These are phyloP conservation scores for Salix koriyanagi DNA, from an alignment of 345 rosid species.

Conservation along the genomic window DNA sequence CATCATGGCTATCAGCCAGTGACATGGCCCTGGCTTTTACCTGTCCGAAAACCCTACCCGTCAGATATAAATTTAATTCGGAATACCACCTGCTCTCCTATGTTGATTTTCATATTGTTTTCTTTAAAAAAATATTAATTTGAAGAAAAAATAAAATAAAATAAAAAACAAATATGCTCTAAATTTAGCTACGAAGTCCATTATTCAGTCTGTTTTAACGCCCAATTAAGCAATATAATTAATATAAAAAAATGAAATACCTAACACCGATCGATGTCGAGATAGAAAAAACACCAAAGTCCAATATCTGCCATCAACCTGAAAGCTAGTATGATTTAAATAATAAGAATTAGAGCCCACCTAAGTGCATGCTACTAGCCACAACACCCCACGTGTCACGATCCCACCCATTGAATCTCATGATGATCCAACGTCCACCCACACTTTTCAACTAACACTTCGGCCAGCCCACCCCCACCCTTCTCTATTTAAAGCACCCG, in stretches of 20 bases:
- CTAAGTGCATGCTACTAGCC: background rate
- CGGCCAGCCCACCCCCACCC: slow-evolving; percentile 27
- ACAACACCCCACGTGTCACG: background rate
- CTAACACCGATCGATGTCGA: too few species aligned
- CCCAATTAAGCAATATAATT: too few species aligned
- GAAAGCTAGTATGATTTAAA: background rate
- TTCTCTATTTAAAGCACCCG: slow-evolving; percentile 27
- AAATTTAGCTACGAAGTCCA: background rate
- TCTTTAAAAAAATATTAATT: too few species aligned
- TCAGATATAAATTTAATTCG: too few species aligned
- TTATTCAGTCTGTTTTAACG: background rate
- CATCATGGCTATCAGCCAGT: background rate
- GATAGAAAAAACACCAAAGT: too few species aligned
- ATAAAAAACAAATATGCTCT: too few species aligned
- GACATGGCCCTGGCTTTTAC: background rate
- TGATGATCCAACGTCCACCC: slow-evolving; percentile 27
- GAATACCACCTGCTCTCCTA: too few species aligned
- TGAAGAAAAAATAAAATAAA: too few species aligned
- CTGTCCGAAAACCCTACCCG: background rate
- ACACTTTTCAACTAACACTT: slow-evolving; percentile 36
- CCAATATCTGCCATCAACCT: too few species aligned
- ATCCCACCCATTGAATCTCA: slow-evolving; percentile 4
- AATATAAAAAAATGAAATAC: too few species aligned
- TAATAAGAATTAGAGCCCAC: background rate
- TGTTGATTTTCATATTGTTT: too few species aligned